Evolutionary conservation across 495 filamentous ascomycete genomes (phyloP), one percentile per base, ranked within the genome.

Genomic region (Neurospora sp.): DNA sequence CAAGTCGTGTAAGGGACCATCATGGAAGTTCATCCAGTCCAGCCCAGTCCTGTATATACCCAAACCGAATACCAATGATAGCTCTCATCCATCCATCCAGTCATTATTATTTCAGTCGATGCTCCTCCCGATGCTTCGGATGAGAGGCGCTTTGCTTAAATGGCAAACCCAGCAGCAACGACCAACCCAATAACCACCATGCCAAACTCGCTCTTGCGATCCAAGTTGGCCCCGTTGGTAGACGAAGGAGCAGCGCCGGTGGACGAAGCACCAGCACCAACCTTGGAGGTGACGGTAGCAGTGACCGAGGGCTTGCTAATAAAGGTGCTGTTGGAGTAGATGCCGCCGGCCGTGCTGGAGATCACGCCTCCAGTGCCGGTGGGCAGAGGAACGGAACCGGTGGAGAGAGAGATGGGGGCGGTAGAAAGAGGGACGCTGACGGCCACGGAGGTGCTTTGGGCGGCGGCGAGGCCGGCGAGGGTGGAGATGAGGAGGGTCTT

Each of bases 371-470:
- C 42, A 38, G 69, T 70, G 40, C 35, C 37, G 37, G 40, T 70
- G 69, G 22, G 39, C 39, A 53, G 9, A 11, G 69, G 40, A 27
- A 20, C 18, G 18, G 40, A 16, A 48, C 69, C 69, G 69, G 69
- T 70, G 20, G 27, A 53, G n/a, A 70, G 69, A 31, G 39, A 5
- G 69, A 48, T 40, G 42, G 69, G 40, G 22, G 40, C 22, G 27
- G 69, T 70, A 18, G 69, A 70, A 27, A 66, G 7, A 70, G 37
- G 20, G 41, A 85, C 73, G 87, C 86, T 22, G 85, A 83, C 40
- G 88, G 87, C 70, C 81, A 39, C 70, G 22, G 39, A 40, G 18
- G 70, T 53, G 22, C 70, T 72, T 40, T 70, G 69, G 12, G 73
- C 71, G 10, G 75, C 61, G 69, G 76, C 74, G 11, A 77, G 22